Evolutionary conservation across 768 basidiomycete species (phyloP).

Genomic region (Phanerochaete sordida): DNA sequence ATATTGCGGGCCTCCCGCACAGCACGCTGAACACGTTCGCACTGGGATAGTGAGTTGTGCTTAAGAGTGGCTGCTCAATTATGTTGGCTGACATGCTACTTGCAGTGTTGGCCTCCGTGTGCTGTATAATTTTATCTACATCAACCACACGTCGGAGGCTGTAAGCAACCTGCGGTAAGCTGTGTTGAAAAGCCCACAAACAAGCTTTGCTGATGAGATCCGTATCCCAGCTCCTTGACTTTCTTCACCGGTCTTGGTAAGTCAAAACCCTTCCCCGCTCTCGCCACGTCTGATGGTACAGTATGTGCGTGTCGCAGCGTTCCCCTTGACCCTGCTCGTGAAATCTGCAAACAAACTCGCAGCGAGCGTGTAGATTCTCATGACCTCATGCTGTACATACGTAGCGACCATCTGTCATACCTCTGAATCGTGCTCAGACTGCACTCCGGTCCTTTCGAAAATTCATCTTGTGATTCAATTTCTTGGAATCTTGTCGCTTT

Average conservation of each 20-base stretch:
- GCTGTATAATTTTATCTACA: constrained; percentile 6
- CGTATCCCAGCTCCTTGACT: not conserved
- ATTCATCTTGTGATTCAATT: too few relatives aligned
- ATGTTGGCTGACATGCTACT: not conserved
- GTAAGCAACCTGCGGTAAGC: constrained; percentile 5
- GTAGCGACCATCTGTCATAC: too few relatives aligned
- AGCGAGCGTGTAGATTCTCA: too few relatives aligned
- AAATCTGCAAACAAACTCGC: constrained; percentile 7
- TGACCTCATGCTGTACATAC: too few relatives aligned
- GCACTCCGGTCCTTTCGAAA: too few relatives aligned
- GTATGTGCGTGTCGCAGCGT: not conserved
- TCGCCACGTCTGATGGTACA: not conserved
- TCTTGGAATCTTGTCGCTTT: too few relatives aligned
- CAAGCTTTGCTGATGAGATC: not conserved
- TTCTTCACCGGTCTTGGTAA: constrained; percentile 3
- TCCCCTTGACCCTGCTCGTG: constrained; percentile 5
- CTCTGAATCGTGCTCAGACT: too few relatives aligned
- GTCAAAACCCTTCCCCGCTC: not conserved
- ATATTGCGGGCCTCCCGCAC: constrained; percentile 2
- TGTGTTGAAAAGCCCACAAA: not conserved
- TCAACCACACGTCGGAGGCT: not conserved
- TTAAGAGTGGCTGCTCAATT: too few relatives aligned
- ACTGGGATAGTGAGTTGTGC: constrained; percentile 1
- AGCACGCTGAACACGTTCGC: constrained; percentile 3
- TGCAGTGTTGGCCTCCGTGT: constrained; percentile 1